These are phyloP conservation scores for Aspergillus wentii DNA, from an alignment of 495 filamentous ascomycete species.

Conservation along the genomic window DNA sequence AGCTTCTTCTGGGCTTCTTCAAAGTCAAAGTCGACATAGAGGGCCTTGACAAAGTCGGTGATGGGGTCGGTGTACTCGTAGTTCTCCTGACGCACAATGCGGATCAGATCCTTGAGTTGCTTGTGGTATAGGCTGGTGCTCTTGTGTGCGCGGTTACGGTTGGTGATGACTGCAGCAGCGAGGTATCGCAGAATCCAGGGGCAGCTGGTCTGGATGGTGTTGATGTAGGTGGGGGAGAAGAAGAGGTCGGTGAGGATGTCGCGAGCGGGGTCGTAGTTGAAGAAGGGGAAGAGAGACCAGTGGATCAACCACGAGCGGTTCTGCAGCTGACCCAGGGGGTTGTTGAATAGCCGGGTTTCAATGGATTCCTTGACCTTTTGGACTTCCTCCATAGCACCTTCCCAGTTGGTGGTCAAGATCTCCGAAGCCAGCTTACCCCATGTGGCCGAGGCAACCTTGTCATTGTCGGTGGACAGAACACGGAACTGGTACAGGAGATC, in stretches of 20 bases:
- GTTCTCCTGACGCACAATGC: slow-evolving; percentile 89
- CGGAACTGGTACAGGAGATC: slow-evolving; percentile 94
- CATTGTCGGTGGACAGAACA: slow-evolving; percentile 94
- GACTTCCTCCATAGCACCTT: slow-evolving; percentile 91
- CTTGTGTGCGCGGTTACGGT: slow-evolving; percentile 78
- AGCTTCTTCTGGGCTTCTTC: slow-evolving; percentile 95
- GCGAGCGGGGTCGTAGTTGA: slow-evolving; percentile 90
- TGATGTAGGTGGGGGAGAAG: slow-evolving; percentile 95
- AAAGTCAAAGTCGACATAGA: slow-evolving; percentile 98
- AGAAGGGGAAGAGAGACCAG: slow-evolving; percentile 98
- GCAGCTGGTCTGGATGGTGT: slow-evolving; percentile 96
- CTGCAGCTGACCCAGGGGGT: slow-evolving; percentile 87
- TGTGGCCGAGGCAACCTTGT: slow-evolving; percentile 88
- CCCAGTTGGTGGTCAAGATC: slow-evolving; percentile 91
- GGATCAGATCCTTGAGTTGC: slow-evolving; percentile 93
- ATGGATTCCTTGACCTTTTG: slow-evolving; percentile 90
- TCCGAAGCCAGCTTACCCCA: slow-evolving; percentile 96
- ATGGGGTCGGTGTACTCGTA: slow-evolving; percentile 97
- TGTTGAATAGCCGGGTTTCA: slow-evolving; percentile 88
- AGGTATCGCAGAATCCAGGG: slow-evolving; percentile 97
- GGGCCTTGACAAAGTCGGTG: slow-evolving; percentile 91
- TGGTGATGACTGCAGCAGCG: slow-evolving; percentile 91
- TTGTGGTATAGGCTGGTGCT: slow-evolving; percentile 83
- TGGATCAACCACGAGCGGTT: slow-evolving; percentile 96
- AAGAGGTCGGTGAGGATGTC: slow-evolving; percentile 90